Percentiles rank a stretch among this genome's conserved stretches.
These are phyloP conservation scores for Mesembryanthemum crystallinum DNA, from an alignment of 148 eudicot genomes.

Conservation along the genomic window DNA sequence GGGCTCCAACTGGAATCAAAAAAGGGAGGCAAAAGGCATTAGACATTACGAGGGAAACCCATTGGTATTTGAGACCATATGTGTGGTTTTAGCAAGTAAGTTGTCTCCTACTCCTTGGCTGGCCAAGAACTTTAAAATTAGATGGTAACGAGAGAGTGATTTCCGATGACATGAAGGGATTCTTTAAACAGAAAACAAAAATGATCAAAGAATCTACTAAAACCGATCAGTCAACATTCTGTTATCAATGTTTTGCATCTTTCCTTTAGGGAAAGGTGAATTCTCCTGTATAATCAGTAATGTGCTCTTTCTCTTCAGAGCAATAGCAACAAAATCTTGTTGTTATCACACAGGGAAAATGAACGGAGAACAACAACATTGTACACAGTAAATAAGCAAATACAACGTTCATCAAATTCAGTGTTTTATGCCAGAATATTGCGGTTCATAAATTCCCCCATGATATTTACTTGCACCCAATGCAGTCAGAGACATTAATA, in stretches of 20 bases:
- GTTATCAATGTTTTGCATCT: neutral
- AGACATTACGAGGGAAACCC: neutral
- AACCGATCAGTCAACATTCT: neutral
- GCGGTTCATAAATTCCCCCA: no score
- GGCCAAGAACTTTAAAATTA: no score
- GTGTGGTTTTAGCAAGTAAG: neutral
- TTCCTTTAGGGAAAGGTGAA: neutral
- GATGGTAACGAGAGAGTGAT: neutral
- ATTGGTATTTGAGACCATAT: neutral
- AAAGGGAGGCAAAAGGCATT: conserved; percentile 5
- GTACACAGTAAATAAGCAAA: no score
- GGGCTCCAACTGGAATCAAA: conserved; percentile 80
- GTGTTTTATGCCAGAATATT: neutral
- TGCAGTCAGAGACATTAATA: neutral
- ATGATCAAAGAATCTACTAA: neutral
- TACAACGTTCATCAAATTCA: neutral
- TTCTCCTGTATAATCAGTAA: neutral
- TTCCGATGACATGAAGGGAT: neutral
- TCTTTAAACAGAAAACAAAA: neutral
- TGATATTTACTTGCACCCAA: neutral
- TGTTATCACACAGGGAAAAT: neutral
- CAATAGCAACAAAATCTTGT: neutral
- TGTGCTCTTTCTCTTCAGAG: neutral
- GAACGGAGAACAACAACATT: no score
- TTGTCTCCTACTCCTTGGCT: no score